A percentile compares a stretch with the other conserved stretches of the same genome.
Evolutionary conservation across 345 rosid species (phyloP).

Genomic region (Streptanthus diversifolius): DNA sequence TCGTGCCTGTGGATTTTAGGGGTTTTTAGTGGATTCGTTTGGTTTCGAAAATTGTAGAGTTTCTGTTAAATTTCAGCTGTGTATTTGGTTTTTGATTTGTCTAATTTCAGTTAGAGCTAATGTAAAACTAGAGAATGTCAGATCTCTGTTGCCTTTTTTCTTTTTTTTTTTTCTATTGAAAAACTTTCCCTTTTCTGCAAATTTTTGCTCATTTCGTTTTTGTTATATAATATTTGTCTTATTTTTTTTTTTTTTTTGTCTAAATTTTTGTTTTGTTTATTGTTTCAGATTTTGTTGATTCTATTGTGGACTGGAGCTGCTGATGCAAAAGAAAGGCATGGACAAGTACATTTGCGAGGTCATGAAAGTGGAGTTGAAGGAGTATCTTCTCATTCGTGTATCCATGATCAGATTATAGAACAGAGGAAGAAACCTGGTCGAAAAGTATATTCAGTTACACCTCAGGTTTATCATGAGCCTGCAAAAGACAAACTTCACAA

Average conservation of each 20-base stretch:
- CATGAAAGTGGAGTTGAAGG: slow-evolving; percentile 42
- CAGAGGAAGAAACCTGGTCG: slow-evolving; percentile 85
- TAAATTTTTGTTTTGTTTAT: not conserved
- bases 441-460: slow-evolving; percentile 76
- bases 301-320: slow-evolving; percentile 47
- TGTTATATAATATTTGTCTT: not conserved
- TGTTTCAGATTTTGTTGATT: slow-evolving; percentile 59
- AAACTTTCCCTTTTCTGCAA: slow-evolving; percentile 20
- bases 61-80: too few relatives aligned
- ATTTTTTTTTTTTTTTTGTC: not conserved
- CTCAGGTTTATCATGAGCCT: slow-evolving; percentile 74
- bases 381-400: slow-evolving; percentile 77
- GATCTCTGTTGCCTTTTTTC: slow-evolving; percentile 22
- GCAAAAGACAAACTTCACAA: slow-evolving; percentile 42
- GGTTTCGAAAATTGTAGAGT: not conserved
- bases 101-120: not conserved
- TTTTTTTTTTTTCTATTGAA: too few relatives aligned
- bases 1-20: slow-evolving; percentile 8
- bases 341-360: slow-evolving; percentile 38
- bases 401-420: slow-evolving; percentile 87
- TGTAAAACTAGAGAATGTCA: not conserved
- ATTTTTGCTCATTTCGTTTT: slow-evolving; percentile 1
- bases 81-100: too few relatives aligned
- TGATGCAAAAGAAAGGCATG: slow-evolving; percentile 38
- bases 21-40: slow-evolving; percentile 18